Evolutionary conservation across 495 filamentous ascomycete genomes (phyloP).

Genomic region (Xylaria scruposa): DNA sequence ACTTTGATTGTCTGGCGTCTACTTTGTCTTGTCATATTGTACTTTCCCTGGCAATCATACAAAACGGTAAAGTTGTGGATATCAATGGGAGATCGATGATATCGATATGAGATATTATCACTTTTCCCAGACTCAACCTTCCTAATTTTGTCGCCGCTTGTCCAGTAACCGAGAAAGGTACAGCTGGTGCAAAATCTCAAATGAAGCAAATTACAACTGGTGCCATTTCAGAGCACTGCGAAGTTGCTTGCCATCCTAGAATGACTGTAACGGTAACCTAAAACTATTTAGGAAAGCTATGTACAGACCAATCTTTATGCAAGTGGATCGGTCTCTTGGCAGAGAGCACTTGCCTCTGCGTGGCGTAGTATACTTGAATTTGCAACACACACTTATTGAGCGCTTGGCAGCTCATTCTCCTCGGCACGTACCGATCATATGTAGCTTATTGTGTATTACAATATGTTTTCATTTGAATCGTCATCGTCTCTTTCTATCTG

Average conservation of each 20-base stretch:
- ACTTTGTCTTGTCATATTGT: not conserved
- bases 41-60: not conserved
- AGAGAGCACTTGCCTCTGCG: not conserved
- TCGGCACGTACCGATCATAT: not conserved
- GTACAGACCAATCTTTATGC: not conserved
- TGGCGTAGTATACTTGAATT: not conserved
- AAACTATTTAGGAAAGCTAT: not conserved
- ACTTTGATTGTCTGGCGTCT: not conserved
- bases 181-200: not conserved
- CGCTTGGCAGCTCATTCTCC: not conserved
- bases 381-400: not conserved
- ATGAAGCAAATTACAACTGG: slow-evolving; percentile 3
- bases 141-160: not conserved
- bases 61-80: not conserved
- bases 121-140: not conserved
- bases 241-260: not conserved
- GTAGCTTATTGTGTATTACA: not conserved
- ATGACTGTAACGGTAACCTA: slow-evolving; percentile 2
- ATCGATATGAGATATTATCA: not conserved
- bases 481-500: not conserved
- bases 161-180: not conserved
- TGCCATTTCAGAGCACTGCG: not conserved
- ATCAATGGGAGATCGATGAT: not conserved
- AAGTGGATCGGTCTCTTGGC: not conserved
- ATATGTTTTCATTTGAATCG: not conserved